Evolutionary conservation across 345 rosid species (phyloP).

Genomic region (Pseudoturritis turrita): DNA sequence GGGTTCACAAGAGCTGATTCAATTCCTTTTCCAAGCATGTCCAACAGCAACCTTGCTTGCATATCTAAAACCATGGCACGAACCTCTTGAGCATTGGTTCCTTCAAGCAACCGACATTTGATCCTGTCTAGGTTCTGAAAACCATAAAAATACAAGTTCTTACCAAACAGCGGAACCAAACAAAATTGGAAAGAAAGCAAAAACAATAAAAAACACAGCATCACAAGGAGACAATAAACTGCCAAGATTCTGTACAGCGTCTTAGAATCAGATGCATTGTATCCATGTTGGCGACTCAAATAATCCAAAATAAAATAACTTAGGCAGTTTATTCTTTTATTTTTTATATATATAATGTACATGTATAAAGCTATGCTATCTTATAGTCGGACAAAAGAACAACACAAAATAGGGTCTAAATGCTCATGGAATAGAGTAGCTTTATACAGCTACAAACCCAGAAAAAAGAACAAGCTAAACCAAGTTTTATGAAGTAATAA

Average conservation of each 20-base stretch:
- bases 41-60: conserved; percentile 95
- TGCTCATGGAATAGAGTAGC: neutral
- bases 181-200: neutral
- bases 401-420: neutral
- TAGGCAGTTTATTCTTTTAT: neutral
- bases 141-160: conserved; percentile 19
- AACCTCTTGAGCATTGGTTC: conserved; percentile 98
- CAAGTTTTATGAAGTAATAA: neutral
- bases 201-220: neutral
- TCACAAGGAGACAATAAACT: conserved; percentile 9
- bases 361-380: neutral
- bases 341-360: neutral
- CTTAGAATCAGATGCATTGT: neutral
- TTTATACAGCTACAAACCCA: neutral
- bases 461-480: neutral
- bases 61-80: conserved; percentile 99
- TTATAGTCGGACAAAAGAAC: neutral
- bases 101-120: conserved; percentile 95
- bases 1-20: conserved; percentile 95
- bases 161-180: conserved; percentile 9
- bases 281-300: neutral
- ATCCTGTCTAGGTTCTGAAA: conserved; percentile 95
- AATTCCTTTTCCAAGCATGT: conserved; percentile 99
- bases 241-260: neutral
- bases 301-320: neutral